Evolutionary conservation across 2,329 filamentous ascomycete species (phyloP).

Genomic region (Botrytis medusae): DNA sequence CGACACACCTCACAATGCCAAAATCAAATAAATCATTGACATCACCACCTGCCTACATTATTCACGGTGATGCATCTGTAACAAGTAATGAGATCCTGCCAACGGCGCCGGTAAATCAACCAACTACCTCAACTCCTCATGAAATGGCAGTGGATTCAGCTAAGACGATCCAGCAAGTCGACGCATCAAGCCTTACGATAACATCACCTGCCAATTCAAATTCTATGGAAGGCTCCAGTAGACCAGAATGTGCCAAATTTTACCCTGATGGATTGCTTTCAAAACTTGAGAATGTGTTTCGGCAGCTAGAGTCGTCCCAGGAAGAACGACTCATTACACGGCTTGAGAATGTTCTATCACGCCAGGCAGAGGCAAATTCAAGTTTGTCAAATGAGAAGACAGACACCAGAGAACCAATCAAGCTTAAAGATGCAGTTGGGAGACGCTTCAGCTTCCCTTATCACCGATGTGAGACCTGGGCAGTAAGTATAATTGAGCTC

Average conservation of each 20-base stretch:
- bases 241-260: not conserved
- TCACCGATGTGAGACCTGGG: constrained; percentile 80
- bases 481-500: constrained; percentile 52
- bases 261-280: not conserved
- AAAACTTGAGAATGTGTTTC: constrained; percentile 4
- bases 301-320: not conserved
- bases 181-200: not conserved
- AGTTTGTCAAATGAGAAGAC: not conserved
- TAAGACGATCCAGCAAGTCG: not conserved
- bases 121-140: not conserved
- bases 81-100: not conserved
- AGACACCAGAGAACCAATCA: constrained; percentile 49
- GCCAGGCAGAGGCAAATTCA: not conserved
- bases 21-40: not conserved
- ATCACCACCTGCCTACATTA: constrained; percentile 7
- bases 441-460: constrained; percentile 92
- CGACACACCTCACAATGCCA: not conserved
- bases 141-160: not conserved
- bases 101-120: not conserved
- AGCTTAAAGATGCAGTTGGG: constrained; percentile 88
- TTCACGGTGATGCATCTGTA: not conserved
- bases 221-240: not conserved
- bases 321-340: constrained; percentile 11
- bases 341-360: not conserved
- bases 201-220: not conserved